Conservation (phyloP, 2,329 filamentous ascomycete species). For the Diaporthe velutina region DNA sequence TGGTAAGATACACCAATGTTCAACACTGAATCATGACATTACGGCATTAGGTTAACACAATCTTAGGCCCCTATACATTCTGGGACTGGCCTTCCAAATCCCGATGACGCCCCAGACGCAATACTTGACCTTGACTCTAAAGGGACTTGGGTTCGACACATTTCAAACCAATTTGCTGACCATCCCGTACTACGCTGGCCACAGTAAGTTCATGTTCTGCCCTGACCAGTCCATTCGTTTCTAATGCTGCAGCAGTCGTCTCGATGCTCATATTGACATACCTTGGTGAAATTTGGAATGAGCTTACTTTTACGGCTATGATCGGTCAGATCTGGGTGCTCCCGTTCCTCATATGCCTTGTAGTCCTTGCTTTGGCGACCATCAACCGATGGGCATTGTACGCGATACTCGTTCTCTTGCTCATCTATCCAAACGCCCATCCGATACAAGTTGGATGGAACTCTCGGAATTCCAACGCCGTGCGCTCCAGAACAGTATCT, state of each 20-base stretch:
- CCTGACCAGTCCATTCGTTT: background rate
- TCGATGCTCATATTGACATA: constrained; percentile 54
- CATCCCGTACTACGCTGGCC: constrained; percentile 63
- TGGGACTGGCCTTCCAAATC: constrained; percentile 67
- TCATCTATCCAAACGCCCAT: constrained; percentile 58
- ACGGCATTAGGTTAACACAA: background rate
- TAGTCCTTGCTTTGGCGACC: constrained; percentile 52
- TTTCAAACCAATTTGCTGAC: constrained; percentile 74
- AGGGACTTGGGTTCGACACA: constrained; percentile 68
- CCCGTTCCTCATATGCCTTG: constrained; percentile 67
- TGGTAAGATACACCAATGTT: constrained; percentile 43
- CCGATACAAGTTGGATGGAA: constrained; percentile 63
- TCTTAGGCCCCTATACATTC: constrained; percentile 61
- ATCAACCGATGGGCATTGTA: constrained; percentile 58
- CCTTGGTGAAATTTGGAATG: constrained; percentile 58
- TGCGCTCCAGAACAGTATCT: constrained; percentile 72
- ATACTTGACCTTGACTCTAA: constrained; percentile 72
- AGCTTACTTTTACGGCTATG: constrained; percentile 62
- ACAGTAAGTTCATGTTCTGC: constrained; percentile 42
- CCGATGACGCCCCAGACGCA: constrained; percentile 61
- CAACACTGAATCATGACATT: too few species aligned
- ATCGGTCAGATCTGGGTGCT: constrained; percentile 71
- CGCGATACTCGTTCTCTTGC: constrained; percentile 55
- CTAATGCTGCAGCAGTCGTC: constrained; percentile 44
- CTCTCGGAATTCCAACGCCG: constrained; percentile 70